A percentile compares a stretch with the other conserved stretches of the same genome.
phyloP scores from a whole-genome alignment of 1,139 yeast genomes.

The Hanseniaspora uvarum region DNA sequence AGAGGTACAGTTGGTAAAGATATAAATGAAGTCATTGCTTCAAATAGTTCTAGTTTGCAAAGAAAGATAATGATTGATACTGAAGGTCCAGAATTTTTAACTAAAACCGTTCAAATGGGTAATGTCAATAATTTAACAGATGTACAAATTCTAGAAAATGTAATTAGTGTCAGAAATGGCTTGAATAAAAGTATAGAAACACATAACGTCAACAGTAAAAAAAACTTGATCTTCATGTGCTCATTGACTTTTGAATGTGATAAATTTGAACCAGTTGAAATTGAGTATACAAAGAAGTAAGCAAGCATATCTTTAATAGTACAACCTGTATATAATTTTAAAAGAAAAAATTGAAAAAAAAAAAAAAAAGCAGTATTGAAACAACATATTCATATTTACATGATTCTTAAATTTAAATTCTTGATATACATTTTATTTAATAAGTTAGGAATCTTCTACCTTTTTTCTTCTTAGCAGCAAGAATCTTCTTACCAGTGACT shows the following conservation, averaged over 20 bases:
- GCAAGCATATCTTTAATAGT: background rate
- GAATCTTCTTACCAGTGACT: conserved; percentile 68
- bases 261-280: conserved; percentile 6
- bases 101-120: conserved; percentile 56
- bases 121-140: conserved; percentile 64
- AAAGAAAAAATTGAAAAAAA: background rate
- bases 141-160: conserved; percentile 60
- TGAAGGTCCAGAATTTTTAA: conserved; percentile 41
- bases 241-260: conserved; percentile 36
- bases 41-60: conserved; percentile 50
- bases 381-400: no score
- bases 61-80: conserved; percentile 50
- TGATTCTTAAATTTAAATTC: background rate
- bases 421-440: conserved; percentile 30
- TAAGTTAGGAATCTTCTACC: conserved; percentile 93
- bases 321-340: background rate
- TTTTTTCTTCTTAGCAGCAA: conserved; percentile 70
- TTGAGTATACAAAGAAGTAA: conserved; percentile 3
- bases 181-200: conserved; percentile 48
- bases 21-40: conserved; percentile 42
- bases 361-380: background rate
- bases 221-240: conserved; percentile 73
- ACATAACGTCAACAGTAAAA: conserved; percentile 55
- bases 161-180: conserved; percentile 59
- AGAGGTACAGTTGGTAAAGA: conserved; percentile 79